Conservation (phyloP, 176 grass and related monocot genomes). For the Phragmites australis region DNA sequence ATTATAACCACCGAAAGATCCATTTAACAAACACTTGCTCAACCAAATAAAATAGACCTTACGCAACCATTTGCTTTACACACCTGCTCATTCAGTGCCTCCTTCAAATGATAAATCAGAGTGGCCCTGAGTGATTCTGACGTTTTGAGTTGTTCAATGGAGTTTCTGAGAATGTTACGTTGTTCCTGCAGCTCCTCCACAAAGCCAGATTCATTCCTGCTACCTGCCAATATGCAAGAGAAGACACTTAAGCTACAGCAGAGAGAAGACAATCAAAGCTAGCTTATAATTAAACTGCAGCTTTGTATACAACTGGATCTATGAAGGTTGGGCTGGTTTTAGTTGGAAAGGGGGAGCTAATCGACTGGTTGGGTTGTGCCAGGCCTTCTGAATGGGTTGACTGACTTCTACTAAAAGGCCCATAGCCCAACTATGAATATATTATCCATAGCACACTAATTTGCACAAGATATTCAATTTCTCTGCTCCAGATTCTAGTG, state of each 20-base stretch:
- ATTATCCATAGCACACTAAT: neutral
- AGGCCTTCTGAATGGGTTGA: neutral
- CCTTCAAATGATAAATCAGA: constrained; percentile 65
- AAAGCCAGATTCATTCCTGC: constrained; percentile 44
- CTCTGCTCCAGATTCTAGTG: neutral
- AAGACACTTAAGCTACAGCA: constrained; percentile 22
- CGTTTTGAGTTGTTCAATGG: constrained; percentile 68
- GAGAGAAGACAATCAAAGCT: constrained; percentile 30
- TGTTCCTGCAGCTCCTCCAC: constrained; percentile 59
- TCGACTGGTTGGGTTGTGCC: neutral
- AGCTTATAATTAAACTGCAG: constrained; percentile 31
- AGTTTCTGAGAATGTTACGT: constrained; percentile 58
- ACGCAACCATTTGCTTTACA: constrained; percentile 12
- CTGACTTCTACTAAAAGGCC: neutral
- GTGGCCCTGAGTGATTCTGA: constrained; percentile 57
- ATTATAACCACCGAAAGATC: constrained; percentile 22
- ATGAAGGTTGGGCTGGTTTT: constrained; percentile 9
- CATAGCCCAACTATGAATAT: constrained; percentile 16
- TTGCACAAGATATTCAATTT: neutral
- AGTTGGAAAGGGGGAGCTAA: too few species aligned
- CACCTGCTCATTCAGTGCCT: constrained; percentile 85
- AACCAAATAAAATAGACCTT: constrained; percentile 19
- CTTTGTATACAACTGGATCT: constrained; percentile 12
- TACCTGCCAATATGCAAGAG: constrained; percentile 51
- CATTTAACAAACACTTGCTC: constrained; percentile 16